These are phyloP conservation scores for Pyrenophora seminiperda DNA, from an alignment of 2,329 filamentous ascomycete genomes.

Conservation along the genomic window DNA sequence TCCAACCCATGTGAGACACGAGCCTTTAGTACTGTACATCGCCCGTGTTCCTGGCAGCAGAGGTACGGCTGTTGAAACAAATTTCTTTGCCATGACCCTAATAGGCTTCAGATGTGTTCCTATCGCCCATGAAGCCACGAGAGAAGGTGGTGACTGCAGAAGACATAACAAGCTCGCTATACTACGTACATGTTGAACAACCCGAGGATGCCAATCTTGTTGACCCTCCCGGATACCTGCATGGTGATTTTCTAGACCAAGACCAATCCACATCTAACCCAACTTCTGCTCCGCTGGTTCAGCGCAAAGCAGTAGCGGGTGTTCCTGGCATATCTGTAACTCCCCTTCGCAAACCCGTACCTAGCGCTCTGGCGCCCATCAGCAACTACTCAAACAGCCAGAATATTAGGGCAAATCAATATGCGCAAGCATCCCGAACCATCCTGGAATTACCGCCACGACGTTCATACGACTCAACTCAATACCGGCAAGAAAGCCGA, in stretches of 20 bases:
- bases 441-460: conserved; percentile 27
- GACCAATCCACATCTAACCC: conserved; percentile 12
- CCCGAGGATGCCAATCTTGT: conserved; percentile 57
- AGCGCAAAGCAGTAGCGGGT: conserved; percentile 38
- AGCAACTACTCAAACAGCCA: conserved; percentile 33
- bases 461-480: conserved; percentile 32
- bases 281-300: conserved; percentile 27
- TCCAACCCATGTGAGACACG: conserved; percentile 69
- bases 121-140: conserved; percentile 87
- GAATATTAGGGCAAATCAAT: conserved; percentile 33
- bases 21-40: conserved; percentile 85
- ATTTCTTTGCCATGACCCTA: conserved; percentile 13
- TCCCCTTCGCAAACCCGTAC: conserved; percentile 35
- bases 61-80: conserved; percentile 61
- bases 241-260: conserved; percentile 19
- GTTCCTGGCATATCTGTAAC: conserved; percentile 10
- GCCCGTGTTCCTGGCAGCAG: conserved; percentile 88
- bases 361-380: conserved; percentile 35
- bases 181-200: conserved; percentile 83
- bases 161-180: conserved; percentile 85
- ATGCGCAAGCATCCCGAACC: conserved; percentile 21
- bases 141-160: conserved; percentile 86
- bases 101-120: conserved; percentile 73
- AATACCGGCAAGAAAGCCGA: conserved; percentile 28
- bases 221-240: conserved; percentile 17